These are phyloP conservation scores for Colletotrichum sp. DNA, from an alignment of 2,329 filamentous ascomycete species.

Conservation along the genomic window DNA sequence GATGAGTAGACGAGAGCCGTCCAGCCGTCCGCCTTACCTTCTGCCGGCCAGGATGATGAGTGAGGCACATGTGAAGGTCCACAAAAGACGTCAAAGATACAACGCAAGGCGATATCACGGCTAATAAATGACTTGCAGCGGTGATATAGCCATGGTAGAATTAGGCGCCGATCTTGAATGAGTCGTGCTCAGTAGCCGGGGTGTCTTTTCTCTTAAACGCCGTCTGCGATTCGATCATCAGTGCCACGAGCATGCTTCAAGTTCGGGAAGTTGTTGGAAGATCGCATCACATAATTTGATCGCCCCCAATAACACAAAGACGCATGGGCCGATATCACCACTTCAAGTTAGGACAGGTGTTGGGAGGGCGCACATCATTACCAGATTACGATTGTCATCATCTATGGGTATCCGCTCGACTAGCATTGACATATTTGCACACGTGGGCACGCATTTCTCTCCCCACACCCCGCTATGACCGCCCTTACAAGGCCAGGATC, in stretches of 20 bases:
- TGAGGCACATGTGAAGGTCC: background rate
- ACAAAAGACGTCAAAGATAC: background rate
- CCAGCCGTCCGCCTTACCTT: background rate
- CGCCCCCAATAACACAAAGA: background rate
- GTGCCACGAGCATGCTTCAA: background rate
- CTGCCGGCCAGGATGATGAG: rapidly evolving
- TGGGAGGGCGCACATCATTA: background rate
- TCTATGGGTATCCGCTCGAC: constrained; percentile 11
- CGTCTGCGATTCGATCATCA: background rate
- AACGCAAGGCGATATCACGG: background rate
- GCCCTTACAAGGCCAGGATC: constrained; percentile 20
- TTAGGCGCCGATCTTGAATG: background rate
- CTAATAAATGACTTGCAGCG: background rate
- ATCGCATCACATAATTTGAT: background rate
- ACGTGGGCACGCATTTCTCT: background rate
- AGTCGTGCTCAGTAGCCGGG: background rate
- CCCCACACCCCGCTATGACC: background rate
- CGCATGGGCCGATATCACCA: background rate
- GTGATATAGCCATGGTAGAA: background rate
- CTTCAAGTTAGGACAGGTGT: background rate
- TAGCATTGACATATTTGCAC: background rate
- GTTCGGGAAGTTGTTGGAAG: background rate
- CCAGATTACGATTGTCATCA: constrained; percentile 3
- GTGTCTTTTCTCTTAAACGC: background rate
- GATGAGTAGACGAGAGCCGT: background rate